Conservation (phyloP, 2,329 filamentous ascomycete genomes). For the Ophiostoma triangulosporum region DNA sequence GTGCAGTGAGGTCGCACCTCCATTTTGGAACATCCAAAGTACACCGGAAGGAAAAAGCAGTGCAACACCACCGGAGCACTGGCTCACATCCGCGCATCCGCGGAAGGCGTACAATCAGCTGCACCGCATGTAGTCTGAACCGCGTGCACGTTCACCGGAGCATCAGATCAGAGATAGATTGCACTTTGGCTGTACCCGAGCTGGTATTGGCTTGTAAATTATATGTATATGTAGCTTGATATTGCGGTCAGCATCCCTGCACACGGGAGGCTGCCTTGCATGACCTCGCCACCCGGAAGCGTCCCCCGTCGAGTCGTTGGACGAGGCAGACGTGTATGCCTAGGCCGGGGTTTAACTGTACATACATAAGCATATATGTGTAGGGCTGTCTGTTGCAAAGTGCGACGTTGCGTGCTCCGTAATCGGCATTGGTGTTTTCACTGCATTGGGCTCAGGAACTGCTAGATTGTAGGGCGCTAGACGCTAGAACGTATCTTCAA, state of each 20-base stretch:
- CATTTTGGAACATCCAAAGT: background rate
- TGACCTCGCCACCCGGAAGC: background rate
- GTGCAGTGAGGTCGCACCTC: background rate
- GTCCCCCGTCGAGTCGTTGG: background rate
- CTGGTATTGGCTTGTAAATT: no score
- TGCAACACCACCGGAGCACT: background rate
- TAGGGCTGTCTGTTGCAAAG: no score
- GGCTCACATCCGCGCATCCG: background rate
- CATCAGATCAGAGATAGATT: no score
- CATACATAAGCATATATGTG: no score
- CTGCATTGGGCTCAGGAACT: background rate
- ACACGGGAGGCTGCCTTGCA: background rate
- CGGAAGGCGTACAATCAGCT: background rate
- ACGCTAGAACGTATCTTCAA: no score
- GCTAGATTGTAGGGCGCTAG: no score
- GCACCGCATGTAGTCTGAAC: no score
- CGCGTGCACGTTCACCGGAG: no score
- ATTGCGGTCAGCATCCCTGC: background rate
- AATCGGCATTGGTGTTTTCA: background rate
- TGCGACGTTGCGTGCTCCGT: background rate
- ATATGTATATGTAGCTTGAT: no score
- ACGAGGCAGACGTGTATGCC: no score
- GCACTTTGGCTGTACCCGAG: no score
- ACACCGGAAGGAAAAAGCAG: background rate
- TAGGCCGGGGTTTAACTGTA: no score